phyloP scores from a whole-genome alignment of 2,329 filamentous ascomycete species.

The Lasiodiplodia gonubiensis region DNA sequence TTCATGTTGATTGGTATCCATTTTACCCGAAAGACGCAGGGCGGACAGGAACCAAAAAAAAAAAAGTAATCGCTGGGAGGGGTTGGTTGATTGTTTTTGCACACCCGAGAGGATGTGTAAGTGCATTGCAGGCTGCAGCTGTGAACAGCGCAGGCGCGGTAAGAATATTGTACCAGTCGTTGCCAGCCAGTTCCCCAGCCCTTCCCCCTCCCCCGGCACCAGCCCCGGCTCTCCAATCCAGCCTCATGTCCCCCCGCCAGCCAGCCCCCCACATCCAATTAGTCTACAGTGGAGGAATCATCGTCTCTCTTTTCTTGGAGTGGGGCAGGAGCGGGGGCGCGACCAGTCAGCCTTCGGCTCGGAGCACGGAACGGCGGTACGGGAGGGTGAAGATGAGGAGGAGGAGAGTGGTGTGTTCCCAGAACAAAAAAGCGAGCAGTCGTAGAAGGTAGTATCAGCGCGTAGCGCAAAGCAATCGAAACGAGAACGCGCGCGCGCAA shows the following conservation, averaged over 20 bases:
- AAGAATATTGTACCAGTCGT: neutral
- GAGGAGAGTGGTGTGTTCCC: neutral
- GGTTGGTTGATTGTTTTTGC: neutral
- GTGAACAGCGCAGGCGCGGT: constrained; percentile 1
- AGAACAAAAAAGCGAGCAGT: neutral
- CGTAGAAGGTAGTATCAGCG: neutral
- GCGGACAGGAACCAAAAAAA: neutral
- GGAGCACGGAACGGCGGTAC: too few relatives aligned
- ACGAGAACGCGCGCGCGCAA: neutral
- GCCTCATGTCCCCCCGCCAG: neutral
- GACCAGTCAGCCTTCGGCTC: too few relatives aligned
- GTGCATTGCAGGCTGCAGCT: constrained; percentile 8
- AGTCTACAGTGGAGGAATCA: neutral
- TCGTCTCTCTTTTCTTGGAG: neutral
- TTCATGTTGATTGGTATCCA: neutral
- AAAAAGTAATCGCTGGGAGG: neutral
- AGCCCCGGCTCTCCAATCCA: neutral
- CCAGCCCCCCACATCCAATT: neutral
- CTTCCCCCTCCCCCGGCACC: neutral
- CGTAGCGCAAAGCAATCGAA: neutral
- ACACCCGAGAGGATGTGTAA: neutral
- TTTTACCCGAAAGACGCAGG: neutral
- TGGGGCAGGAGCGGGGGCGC: neutral
- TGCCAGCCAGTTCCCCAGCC: neutral
- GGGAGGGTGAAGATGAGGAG: too few relatives aligned